phyloP scores from a whole-genome alignment of 805 yeast genomes.

The Tanozyma kutaoensis region DNA sequence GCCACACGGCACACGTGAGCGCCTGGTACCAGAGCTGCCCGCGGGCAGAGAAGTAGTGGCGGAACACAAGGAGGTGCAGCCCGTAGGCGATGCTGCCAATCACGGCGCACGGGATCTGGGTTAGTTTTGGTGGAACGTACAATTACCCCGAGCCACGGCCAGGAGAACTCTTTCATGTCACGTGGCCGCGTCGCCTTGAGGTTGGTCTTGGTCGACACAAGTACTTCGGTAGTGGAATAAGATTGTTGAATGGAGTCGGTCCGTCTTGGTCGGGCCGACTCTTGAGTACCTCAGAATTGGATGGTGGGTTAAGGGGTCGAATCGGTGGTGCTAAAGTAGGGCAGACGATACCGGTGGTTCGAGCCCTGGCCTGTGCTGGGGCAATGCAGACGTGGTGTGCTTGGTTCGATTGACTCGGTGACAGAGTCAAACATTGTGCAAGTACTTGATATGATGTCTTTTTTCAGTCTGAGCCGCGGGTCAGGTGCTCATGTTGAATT shows the following conservation, averaged over 20 bases:
- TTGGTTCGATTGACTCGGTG: neutral
- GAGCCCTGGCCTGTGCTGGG: neutral
- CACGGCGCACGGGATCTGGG: conserved; percentile 53
- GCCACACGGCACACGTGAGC: conserved; percentile 48
- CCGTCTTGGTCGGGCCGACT: neutral
- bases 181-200: neutral
- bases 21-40: conserved; percentile 35
- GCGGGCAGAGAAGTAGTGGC: conserved; percentile 21
- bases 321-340: neutral
- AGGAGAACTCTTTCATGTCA: conserved; percentile 9
- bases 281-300: too few species aligned
- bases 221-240: neutral
- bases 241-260: neutral
- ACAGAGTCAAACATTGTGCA: too few species aligned
- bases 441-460: neutral
- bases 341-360: neutral
- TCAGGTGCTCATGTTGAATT: too few species aligned
- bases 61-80: conserved; percentile 32
- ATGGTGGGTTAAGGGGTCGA: too few species aligned
- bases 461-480: too few species aligned
- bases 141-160: conserved; percentile 8
- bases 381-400: neutral
- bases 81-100: conserved; percentile 51
- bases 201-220: too few species aligned
- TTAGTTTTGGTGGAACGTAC: conserved; percentile 6